Conservation (phyloP, 257 asterid genomes). For the Ballota nigra region DNA sequence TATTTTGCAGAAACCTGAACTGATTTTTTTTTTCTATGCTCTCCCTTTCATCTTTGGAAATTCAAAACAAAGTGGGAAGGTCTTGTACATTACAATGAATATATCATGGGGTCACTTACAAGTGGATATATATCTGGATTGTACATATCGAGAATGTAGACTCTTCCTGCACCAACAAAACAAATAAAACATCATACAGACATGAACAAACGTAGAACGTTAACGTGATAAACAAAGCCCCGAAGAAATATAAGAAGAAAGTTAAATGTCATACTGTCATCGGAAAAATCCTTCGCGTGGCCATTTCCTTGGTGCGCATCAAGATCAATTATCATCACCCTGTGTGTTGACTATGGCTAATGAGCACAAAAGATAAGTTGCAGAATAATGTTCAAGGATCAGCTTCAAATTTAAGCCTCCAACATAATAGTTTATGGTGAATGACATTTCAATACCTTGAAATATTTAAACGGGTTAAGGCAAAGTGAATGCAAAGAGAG, state of each 20-base stretch:
- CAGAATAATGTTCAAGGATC: slow-evolving; percentile 6
- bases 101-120: slow-evolving; percentile 46
- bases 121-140: slow-evolving; percentile 90
- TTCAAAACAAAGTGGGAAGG: slow-evolving; percentile 8
- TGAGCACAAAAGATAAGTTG: slow-evolving; percentile 23
- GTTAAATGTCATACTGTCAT: slow-evolving; percentile 56
- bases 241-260: slow-evolving; percentile 23
- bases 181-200: slow-evolving; percentile 19
- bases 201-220: background rate
- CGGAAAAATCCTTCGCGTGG: slow-evolving; percentile 78
- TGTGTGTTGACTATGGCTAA: slow-evolving; percentile 31
- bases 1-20: background rate
- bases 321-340: slow-evolving; percentile 96
- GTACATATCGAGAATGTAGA: slow-evolving; percentile 91
- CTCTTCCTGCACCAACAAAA: slow-evolving; percentile 64
- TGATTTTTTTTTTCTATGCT: background rate
- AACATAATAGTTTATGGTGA: background rate
- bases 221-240: background rate
- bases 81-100: background rate
- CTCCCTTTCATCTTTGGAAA: slow-evolving; percentile 9
- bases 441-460: slow-evolving; percentile 53
- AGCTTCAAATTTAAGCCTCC: background rate
- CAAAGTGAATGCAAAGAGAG: slow-evolving; percentile 84
- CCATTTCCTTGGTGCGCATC: slow-evolving; percentile 99
- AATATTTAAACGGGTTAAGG: slow-evolving; percentile 59